phyloP scores from a whole-genome alignment of 2,329 filamentous ascomycete genomes.

The Fusarium foetens region DNA sequence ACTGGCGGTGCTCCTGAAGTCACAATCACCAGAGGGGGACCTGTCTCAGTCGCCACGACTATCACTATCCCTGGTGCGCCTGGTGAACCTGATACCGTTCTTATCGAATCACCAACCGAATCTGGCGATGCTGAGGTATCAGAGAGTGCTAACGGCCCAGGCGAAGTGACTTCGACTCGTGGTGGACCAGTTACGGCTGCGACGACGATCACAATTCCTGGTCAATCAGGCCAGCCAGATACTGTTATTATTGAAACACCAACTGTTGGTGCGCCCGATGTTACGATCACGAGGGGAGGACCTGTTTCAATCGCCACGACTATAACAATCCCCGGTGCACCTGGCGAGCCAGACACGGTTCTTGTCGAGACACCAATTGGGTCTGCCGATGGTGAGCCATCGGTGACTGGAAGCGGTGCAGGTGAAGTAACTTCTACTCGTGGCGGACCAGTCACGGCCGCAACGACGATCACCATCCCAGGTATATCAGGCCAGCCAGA shows the following conservation, averaged over 20 bases:
- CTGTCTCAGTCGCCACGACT: background rate
- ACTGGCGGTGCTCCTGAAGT: background rate
- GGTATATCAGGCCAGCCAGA: background rate
- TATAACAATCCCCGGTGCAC: background rate
- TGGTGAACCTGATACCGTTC: background rate
- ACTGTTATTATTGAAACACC: background rate
- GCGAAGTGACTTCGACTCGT: background rate
- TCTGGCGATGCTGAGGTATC: background rate
- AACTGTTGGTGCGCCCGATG: background rate
- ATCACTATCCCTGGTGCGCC: background rate
- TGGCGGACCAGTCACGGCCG: background rate
- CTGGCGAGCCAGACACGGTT: background rate
- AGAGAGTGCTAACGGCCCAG: accelerated
- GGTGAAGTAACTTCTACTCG: background rate
- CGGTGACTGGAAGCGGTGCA: accelerated
- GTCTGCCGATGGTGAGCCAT: background rate
- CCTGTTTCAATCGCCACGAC: background rate
- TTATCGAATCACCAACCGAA: background rate
- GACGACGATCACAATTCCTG: background rate
- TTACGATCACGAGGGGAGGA: constrained; percentile 1
- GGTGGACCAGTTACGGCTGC: background rate
- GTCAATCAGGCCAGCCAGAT: background rate
- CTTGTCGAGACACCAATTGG: background rate
- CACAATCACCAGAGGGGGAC: constrained; percentile 7
- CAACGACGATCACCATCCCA: background rate